Evolutionary conservation across 225 moss, liverwort and hornwort species (phyloP).

Genomic region (Bryum argenteum): DNA sequence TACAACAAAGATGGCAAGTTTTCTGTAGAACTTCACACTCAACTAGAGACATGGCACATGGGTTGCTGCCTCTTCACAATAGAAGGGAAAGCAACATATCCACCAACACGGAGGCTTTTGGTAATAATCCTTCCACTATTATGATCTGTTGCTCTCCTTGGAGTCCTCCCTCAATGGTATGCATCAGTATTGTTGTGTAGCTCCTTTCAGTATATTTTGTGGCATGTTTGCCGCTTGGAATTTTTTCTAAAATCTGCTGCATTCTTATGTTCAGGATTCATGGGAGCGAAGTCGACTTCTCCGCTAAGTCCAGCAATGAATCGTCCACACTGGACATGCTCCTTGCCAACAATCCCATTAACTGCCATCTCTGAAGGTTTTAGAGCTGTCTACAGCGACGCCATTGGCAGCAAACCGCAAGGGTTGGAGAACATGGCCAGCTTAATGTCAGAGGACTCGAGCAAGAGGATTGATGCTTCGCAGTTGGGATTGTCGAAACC

Average conservation of each 20-base stretch:
- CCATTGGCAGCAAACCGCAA: neutral
- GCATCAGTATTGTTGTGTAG: neutral
- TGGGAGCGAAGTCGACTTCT: slow-evolving; percentile 5
- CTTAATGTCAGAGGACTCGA: slow-evolving; percentile 16
- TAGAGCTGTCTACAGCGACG: neutral
- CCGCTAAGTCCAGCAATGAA: slow-evolving; percentile 3
- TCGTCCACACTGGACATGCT: slow-evolving; percentile 19
- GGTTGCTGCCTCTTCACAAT: slow-evolving; percentile 9
- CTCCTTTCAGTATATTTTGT: neutral
- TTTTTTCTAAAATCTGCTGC: no score
- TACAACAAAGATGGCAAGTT: slow-evolving; percentile 51
- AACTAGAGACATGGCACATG: slow-evolving; percentile 10
- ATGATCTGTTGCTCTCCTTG: neutral
- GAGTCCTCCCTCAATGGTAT: no score
- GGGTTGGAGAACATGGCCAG: neutral
- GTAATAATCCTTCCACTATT: slow-evolving; percentile 14
- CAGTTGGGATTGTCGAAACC: slow-evolving; percentile 3
- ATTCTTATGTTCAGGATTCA: slow-evolving; percentile 8
- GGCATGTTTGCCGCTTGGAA: no score
- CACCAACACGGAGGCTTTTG: slow-evolving; percentile 11
- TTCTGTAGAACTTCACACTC: slow-evolving; percentile 40
- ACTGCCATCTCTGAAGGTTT: neutral
- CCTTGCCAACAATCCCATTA: slow-evolving; percentile 3
- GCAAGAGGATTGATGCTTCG: slow-evolving; percentile 12
- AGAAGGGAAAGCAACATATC: neutral